Base-by-base conservation (phyloP, 192 early-diverging fungal genomes). In the Coemansia sp. region DNA sequence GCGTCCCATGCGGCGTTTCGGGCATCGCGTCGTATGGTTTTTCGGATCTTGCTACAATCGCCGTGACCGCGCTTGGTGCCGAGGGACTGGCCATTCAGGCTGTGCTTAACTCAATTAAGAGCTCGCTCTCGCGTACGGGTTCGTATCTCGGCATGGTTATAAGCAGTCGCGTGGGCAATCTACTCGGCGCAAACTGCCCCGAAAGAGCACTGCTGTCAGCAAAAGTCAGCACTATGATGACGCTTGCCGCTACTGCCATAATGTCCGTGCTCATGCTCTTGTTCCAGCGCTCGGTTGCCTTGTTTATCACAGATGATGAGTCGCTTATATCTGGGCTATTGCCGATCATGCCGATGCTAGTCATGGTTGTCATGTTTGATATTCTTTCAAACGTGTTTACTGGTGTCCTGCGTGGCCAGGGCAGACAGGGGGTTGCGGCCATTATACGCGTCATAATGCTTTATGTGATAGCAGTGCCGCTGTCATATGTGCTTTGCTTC, bases 61-160 rank as follows among this genome's bases (percentile, higher is more conserved):
- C 84, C 1, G 90, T 93, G 13, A 88, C 91, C 14, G 80, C 86
- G 50, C 72, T 98, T 3, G 92, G 94, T 14, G 83, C 84, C 5
- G 59, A 79, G 15, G 73, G 78, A 24, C 73, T 98, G 38, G 95
- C 94, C 13, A 86, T 91, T 19, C 96, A 98, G 59, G 87, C 86
- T 6, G 74, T 91, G 25, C 72, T 91, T 33, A 80, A 95, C 40
- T 92, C 88, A 18, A 88, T 88, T 21, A 81, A 85, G 4, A 78
- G 82, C 47, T 62, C 89, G 42, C 64, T 88, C 6, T 91, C 89
- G 57, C 87, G 87, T 10, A 81, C 92, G 12, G 92, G 92, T 3
- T 79, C 76, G 0, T 79, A 79, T 23, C 71, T 96, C 13, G 78
- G 88, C 23, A 85, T 97, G 54, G 93, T 87, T 0, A 83, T 86